A percentile compares a stretch with the other conserved stretches of the same genome.
phyloP scores from a whole-genome alignment of 2,329 filamentous ascomycete species.

The Aspergillus pseudoviridinutans region DNA sequence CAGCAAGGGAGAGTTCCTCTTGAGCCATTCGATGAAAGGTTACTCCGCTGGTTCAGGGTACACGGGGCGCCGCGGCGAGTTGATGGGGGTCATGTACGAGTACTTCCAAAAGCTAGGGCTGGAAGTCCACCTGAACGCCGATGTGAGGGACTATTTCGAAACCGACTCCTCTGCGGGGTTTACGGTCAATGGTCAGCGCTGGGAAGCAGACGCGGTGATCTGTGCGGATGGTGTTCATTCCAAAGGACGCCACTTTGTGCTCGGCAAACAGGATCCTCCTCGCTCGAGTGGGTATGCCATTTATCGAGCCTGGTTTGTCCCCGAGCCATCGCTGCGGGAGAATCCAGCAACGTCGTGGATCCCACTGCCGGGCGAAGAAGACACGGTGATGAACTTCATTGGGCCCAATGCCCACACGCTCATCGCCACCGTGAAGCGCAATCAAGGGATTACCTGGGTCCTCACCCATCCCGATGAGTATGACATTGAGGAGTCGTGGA shows the following conservation, averaged over 20 bases:
- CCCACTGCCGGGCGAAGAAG: constrained; percentile 52
- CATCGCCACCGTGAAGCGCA: constrained; percentile 50
- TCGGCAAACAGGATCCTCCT: constrained; percentile 31
- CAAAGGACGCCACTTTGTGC: constrained; percentile 49
- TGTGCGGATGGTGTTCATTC: constrained; percentile 55
- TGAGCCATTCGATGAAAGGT: background rate
- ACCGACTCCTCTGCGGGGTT: background rate
- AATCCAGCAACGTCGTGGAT: constrained; percentile 22
- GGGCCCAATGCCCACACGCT: constrained; percentile 45
- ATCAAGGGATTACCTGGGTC: constrained; percentile 53
- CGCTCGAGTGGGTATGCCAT: constrained; percentile 30
- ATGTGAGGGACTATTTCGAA: background rate
- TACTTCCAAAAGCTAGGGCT: background rate
- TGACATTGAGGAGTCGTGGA: constrained; percentile 55
- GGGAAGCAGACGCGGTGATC: constrained; percentile 48
- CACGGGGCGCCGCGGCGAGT: background rate
- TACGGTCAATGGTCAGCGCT: background rate
- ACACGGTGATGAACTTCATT: constrained; percentile 52
- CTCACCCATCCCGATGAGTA: constrained; percentile 54
- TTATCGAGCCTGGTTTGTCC: constrained; percentile 21
- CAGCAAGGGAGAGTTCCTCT: background rate
- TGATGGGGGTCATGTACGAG: background rate
- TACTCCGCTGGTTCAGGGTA: background rate
- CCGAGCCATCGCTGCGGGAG: background rate
- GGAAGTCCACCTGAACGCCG: background rate